A percentile compares a stretch with the other conserved stretches of the same genome.
Conservation (phyloP, 208 protist species). For the Trichomonas tenax region DNA sequence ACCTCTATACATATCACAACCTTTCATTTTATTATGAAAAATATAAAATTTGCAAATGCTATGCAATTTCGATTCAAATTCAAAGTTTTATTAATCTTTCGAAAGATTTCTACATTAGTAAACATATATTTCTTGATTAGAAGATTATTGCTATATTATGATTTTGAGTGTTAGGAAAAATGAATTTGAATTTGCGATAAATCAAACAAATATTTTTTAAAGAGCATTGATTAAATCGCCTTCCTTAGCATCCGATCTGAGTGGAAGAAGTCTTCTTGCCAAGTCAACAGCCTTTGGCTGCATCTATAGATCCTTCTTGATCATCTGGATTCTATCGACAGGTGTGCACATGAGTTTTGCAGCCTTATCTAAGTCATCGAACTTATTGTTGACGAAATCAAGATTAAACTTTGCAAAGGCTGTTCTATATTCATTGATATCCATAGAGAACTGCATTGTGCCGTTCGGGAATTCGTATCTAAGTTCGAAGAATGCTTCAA, state of each 20-base stretch:
- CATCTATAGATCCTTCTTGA: neutral
- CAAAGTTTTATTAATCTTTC: no score
- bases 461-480: neutral
- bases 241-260: neutral
- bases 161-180: no score
- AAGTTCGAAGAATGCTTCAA: neutral
- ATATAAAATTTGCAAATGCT: no score
- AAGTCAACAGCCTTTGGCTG: neutral
- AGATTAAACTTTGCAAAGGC: neutral
- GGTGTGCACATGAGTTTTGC: neutral
- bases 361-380: neutral
- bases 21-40: no score
- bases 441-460: neutral
- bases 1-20: no score
- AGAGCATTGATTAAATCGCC: neutral
- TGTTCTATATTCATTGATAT: neutral
- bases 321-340: neutral
- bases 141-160: no score
- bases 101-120: no score
- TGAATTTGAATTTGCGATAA: no score
- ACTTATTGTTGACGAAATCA: neutral
- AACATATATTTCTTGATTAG: no score
- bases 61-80: no score
- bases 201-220: neutral
- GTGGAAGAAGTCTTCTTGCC: neutral